Evolutionary conservation across 352 stramenopile genomes (phyloP).

Genomic region (Phytophthora fragariaefolia): DNA sequence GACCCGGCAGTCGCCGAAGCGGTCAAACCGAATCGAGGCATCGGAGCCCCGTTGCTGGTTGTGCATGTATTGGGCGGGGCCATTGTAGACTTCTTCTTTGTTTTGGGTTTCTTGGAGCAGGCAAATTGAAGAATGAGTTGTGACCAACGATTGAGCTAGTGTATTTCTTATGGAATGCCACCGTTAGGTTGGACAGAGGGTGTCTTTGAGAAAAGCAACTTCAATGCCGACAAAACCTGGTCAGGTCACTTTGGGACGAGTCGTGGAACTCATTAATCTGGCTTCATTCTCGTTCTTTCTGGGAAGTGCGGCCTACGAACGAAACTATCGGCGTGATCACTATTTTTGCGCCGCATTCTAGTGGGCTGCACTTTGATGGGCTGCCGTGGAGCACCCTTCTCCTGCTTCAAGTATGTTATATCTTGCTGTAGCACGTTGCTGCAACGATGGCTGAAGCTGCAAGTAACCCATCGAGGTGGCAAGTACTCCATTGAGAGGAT

Average conservation of each 20-base stretch:
- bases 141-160: background rate
- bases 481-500: slow-evolving; percentile 4
- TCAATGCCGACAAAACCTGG: background rate
- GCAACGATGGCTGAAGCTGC: background rate
- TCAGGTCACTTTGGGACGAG: background rate
- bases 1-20: slow-evolving; percentile 36
- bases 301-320: too few relatives aligned
- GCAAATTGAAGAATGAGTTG: slow-evolving; percentile 24
- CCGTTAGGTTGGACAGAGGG: slow-evolving; percentile 8
- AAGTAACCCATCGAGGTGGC: background rate
- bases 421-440: background rate
- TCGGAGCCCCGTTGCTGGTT: slow-evolving; percentile 41
- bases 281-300: background rate
- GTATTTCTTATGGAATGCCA: background rate
- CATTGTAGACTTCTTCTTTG: slow-evolving; percentile 15
- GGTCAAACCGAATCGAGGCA: slow-evolving; percentile 34
- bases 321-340: too few relatives aligned
- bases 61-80: slow-evolving; percentile 25
- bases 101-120: background rate
- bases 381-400: background rate
- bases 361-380: too few relatives aligned
- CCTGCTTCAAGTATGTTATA: background rate
- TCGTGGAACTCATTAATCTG: background rate
- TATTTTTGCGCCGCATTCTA: too few relatives aligned
- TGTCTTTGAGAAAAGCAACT: background rate